phyloP scores from a whole-genome alignment of 106 monocot genomes.

The Platanthera guangdongensis region DNA sequence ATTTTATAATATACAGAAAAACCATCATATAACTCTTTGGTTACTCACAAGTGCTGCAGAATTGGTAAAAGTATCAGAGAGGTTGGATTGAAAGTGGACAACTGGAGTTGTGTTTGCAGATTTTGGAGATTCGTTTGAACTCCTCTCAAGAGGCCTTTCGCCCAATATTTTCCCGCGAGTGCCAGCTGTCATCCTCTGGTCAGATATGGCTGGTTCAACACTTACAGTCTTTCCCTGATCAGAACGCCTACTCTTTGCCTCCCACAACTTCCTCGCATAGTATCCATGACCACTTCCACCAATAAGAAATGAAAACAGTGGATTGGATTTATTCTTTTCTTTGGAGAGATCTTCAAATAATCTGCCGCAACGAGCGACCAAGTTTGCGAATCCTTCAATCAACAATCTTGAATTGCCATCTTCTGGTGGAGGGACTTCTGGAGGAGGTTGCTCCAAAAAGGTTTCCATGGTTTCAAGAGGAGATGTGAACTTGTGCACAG shows the following conservation, averaged over 20 bases:
- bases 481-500: slow-evolving; percentile 59
- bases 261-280: slow-evolving; percentile 86
- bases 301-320: slow-evolving; percentile 70
- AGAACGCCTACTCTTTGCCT: slow-evolving; percentile 54
- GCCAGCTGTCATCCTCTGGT: slow-evolving; percentile 65
- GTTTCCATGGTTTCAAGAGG: slow-evolving; percentile 27
- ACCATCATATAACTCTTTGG: neutral
- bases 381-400: slow-evolving; percentile 81
- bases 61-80: slow-evolving; percentile 62
- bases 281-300: slow-evolving; percentile 74
- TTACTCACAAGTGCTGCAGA: slow-evolving; percentile 66
- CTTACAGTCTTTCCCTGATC: slow-evolving; percentile 23
- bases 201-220: slow-evolving; percentile 23
- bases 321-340: slow-evolving; percentile 78
- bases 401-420: slow-evolving; percentile 53
- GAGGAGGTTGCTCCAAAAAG: slow-evolving; percentile 46
- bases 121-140: slow-evolving; percentile 11
- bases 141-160: slow-evolving; percentile 70
- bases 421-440: slow-evolving; percentile 77
- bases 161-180: slow-evolving; percentile 76
- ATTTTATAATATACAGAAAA: neutral
- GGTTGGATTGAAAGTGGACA: slow-evolving; percentile 60
- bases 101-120: slow-evolving; percentile 21
- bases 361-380: slow-evolving; percentile 87
- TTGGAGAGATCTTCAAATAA: slow-evolving; percentile 81